Percentiles rank a stretch among this genome's conserved stretches.
Conservation (phyloP, 257 asterid genomes). For the Primulina tabacum region DNA sequence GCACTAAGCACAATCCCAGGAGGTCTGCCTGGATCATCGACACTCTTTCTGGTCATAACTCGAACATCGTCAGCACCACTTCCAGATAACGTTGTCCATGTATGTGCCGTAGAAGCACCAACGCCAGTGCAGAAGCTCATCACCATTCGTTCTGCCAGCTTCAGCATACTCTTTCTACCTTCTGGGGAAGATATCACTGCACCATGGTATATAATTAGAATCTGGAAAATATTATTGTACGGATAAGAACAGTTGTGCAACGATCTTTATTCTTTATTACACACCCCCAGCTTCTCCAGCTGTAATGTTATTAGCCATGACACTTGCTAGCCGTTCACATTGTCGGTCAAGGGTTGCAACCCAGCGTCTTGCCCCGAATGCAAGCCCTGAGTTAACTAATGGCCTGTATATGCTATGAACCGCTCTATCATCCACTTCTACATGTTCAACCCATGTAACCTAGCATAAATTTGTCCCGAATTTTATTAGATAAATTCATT, state of each 20-base stretch:
- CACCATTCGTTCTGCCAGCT: constrained; percentile 58
- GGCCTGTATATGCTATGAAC: constrained; percentile 42
- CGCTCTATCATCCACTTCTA: constrained; percentile 47
- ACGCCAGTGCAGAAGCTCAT: constrained; percentile 55
- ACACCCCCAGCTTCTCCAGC: constrained; percentile 47
- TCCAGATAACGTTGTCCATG: constrained; percentile 53
- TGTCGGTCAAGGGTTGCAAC: constrained; percentile 45
- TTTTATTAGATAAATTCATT: neutral
- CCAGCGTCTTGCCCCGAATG: constrained; percentile 60
- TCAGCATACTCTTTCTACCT: constrained; percentile 49
- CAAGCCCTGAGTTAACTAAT: constrained; percentile 43
- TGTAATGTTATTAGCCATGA: constrained; percentile 43
- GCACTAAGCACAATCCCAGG: constrained; percentile 61
- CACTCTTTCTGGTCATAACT: constrained; percentile 55
- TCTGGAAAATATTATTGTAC: neutral
- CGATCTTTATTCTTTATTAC: too few species aligned
- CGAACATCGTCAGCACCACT: constrained; percentile 54
- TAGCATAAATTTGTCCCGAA: neutral
- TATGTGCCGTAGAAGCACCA: constrained; percentile 59
- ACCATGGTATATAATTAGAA: neutral
- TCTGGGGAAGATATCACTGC: constrained; percentile 47
- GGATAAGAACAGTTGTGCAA: neutral
- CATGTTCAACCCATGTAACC: constrained; percentile 63
- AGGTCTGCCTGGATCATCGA: constrained; percentile 61
- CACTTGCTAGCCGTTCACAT: constrained; percentile 53